Evolutionary conservation across 2,329 filamentous ascomycete genomes (phyloP), one percentile per base, ranked within the genome.

Genomic region (Fusarium sp.): DNA sequence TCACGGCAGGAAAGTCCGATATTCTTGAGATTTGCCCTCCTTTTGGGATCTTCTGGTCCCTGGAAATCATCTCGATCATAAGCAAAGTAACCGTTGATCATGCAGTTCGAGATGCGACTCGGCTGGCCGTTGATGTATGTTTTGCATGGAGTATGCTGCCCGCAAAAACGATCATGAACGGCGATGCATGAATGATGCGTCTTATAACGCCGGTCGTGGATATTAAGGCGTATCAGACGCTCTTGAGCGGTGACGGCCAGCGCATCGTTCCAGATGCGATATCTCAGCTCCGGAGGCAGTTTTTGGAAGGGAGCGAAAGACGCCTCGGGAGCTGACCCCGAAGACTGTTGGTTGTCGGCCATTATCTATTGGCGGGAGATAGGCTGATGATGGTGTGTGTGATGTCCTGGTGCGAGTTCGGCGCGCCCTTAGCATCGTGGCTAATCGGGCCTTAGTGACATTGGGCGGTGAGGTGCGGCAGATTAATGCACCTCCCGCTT

Each of bases 21-120:
- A 20, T 22, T 47, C 8, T n/a, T 25, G 3, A 63, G 17, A 7
- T 25, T 27, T 27, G 22, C 22, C 35, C 30, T 8, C 11, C 27
- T 17, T 15, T 15, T 35, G 8, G n/a, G 12, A 17, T 33, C 65
- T 30, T 66, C 58, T 3, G 37, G n/a, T 4, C 45, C 47, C 1
- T 22, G 6, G 9, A 14, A 22, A 11, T 47, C 43, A 4, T 20
- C 4, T 8, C 33, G 30, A 9, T 32, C 25, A 30, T 22, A 32
- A 9, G 58, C 15, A 33, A 66, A 66, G 35, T 66, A 66, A 2
- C 65, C 65, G 20, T 57, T 38, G 11, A 37, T 30, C 45, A 66
- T 57, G 47, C 65, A 66, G 4, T 27, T 27, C 4, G 65, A 54
- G 8, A 17, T 35, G 22, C 35, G 8, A 32, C 30, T 45, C 15